phyloP scores from a whole-genome alignment of 225 moss, liverwort and hornwort species.

The Rhytidiadelphus loreus region DNA sequence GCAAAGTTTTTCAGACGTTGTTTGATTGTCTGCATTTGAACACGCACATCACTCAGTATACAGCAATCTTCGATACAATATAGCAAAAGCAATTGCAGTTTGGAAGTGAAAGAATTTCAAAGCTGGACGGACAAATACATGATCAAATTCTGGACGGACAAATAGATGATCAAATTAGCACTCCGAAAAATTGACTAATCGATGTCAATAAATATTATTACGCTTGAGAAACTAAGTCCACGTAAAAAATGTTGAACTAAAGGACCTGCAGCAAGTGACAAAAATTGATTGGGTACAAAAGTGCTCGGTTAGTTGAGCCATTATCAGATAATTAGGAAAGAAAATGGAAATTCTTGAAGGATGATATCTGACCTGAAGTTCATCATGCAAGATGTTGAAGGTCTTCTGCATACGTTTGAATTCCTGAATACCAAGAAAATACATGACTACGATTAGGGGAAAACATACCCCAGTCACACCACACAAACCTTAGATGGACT shows the following conservation, averaged over 20 bases:
- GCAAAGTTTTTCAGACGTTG: slow-evolving; percentile 27
- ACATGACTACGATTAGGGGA: background rate
- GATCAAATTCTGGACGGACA: background rate
- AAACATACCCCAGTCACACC: background rate
- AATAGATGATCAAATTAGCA: background rate
- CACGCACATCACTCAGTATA: background rate
- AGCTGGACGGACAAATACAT: too few species aligned
- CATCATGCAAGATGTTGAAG: slow-evolving; percentile 41
- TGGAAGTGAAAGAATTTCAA: too few species aligned
- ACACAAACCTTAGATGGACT: background rate
- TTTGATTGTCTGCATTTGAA: slow-evolving; percentile 40
- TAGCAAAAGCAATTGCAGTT: too few species aligned
- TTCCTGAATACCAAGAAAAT: slow-evolving; percentile 17
- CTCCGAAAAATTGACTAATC: too few species aligned
- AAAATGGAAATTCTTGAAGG: background rate
- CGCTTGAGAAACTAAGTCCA: background rate
- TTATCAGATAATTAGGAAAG: background rate
- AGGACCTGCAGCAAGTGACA: background rate
- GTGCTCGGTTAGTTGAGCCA: background rate
- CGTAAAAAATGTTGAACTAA: background rate
- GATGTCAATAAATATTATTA: background rate
- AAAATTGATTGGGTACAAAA: background rate
- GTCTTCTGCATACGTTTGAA: slow-evolving; percentile 51
- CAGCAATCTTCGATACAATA: background rate
- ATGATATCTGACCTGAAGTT: slow-evolving; percentile 35